Percentiles rank a stretch among this genome's conserved stretches.
Conservation (phyloP, 129 eudicot genomes). For the Chrysanthemum makinoi region DNA sequence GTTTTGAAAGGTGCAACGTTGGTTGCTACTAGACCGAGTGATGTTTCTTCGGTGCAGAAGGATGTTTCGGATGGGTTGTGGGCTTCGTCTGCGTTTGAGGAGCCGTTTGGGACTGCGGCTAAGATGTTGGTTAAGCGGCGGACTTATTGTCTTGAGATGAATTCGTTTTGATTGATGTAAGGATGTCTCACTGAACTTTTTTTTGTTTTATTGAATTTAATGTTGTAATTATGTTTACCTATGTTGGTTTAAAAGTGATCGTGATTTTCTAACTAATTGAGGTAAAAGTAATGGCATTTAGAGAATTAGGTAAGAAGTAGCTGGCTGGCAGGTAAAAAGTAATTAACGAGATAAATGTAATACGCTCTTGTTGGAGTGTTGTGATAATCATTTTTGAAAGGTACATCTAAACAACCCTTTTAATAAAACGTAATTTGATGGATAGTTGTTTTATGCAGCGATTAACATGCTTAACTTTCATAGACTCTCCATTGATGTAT, state of each 20-base stretch:
- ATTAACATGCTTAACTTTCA: neutral
- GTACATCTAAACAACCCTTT: neutral
- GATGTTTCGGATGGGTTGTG: conserved; percentile 72
- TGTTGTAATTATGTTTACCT: neutral
- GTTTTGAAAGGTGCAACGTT: conserved; percentile 91
- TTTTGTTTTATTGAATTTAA: neutral
- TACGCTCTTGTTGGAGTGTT: neutral
- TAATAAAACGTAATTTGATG: neutral
- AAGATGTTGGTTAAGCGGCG: conserved; percentile 90
- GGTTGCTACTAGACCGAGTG: conserved; percentile 93
- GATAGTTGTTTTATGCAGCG: neutral
- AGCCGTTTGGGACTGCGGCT: conserved; percentile 85
- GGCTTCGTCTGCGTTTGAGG: conserved; percentile 85
- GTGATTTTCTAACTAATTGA: neutral
- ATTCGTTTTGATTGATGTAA: conserved; percentile 58
- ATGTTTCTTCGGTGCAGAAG: conserved; percentile 47
- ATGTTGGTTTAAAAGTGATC: no score
- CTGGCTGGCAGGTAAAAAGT: neutral
- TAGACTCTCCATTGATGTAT: neutral
- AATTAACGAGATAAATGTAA: neutral
- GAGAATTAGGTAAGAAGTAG: neutral
- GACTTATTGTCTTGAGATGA: conserved; percentile 92
- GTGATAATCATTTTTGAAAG: neutral
- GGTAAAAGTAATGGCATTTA: neutral
- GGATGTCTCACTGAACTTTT: neutral